phyloP scores from a whole-genome alignment of 495 filamentous ascomycete species.

The Neurospora sp. region DNA sequence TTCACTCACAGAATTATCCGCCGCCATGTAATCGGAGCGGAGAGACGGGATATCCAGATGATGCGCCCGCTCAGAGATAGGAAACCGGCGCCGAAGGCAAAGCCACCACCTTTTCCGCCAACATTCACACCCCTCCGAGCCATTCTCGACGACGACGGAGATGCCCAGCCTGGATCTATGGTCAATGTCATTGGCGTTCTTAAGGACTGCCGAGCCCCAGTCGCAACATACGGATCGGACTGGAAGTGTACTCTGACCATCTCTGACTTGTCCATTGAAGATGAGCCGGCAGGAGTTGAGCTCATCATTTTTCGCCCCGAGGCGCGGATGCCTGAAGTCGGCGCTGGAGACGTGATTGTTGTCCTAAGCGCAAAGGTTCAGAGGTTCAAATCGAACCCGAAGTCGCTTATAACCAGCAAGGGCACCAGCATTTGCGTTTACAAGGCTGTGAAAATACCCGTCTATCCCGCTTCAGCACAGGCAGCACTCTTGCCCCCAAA shows the following conservation, averaged over 20 bases:
- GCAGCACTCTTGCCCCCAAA: constrained; percentile 16
- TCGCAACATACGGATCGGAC: constrained; percentile 31
- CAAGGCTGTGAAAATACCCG: constrained; percentile 28
- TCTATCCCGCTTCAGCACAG: constrained; percentile 23
- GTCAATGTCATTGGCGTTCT: constrained; percentile 42
- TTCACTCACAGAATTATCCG: neutral
- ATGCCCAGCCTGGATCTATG: constrained; percentile 14
- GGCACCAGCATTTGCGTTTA: constrained; percentile 29
- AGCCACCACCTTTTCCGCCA: constrained; percentile 15
- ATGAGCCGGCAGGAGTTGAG: constrained; percentile 15
- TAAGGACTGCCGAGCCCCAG: constrained; percentile 37
- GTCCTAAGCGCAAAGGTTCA: constrained; percentile 28
- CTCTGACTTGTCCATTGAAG: constrained; percentile 29
- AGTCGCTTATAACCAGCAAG: constrained; percentile 31
- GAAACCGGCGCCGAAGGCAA: neutral
- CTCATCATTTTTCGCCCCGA: constrained; percentile 35
- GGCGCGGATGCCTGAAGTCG: constrained; percentile 29
- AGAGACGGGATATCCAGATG: neutral
- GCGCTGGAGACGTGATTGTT: constrained; percentile 32
- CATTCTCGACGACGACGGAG: constrained; percentile 21
- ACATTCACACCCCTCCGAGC: constrained; percentile 20
- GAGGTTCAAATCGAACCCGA: constrained; percentile 1
- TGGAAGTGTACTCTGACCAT: constrained; percentile 30
- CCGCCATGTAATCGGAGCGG: neutral
- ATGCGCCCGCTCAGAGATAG: neutral